A percentile compares a stretch with the other conserved stretches of the same genome.
These are phyloP conservation scores for Sphaerulina musiva DNA, from an alignment of 2,329 filamentous ascomycete species.

Conservation along the genomic window DNA sequence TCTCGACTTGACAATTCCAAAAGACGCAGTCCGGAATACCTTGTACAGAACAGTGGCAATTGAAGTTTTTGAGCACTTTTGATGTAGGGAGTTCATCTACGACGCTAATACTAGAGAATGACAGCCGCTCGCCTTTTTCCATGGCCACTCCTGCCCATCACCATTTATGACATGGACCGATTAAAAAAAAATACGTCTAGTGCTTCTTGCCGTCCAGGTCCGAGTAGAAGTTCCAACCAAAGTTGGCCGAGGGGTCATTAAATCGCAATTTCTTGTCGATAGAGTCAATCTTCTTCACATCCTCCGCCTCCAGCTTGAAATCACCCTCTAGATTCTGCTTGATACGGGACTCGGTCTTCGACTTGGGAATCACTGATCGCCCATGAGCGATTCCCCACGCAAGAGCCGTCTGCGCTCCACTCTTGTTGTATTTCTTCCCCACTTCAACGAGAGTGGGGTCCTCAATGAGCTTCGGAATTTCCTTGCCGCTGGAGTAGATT, in stretches of 20 bases:
- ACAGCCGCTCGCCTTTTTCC: too few species aligned
- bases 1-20: too few species aligned
- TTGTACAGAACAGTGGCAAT: too few species aligned
- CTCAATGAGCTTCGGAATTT: slow-evolving; percentile 47
- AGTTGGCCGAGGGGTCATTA: slow-evolving; percentile 52
- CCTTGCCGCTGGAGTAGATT: slow-evolving; percentile 41
- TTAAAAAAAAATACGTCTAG: neutral
- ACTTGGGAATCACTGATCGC: slow-evolving; percentile 49
- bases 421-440: slow-evolving; percentile 49
- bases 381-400: slow-evolving; percentile 51
- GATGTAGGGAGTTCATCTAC: too few species aligned
- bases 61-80: too few species aligned
- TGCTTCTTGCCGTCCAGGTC: slow-evolving; percentile 53
- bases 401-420: slow-evolving; percentile 46
- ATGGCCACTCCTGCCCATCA: too few species aligned
- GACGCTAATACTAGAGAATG: too few species aligned
- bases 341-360: slow-evolving; percentile 38
- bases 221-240: slow-evolving; percentile 53
- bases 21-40: too few species aligned
- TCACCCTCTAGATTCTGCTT: slow-evolving; percentile 39
- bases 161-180: too few species aligned
- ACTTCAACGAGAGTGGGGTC: slow-evolving; percentile 46
- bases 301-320: slow-evolving; percentile 53
- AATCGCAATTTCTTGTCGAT: slow-evolving; percentile 58
- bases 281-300: slow-evolving; percentile 50